Evolutionary conservation across 2,329 filamentous ascomycete species (phyloP).

Genomic region (Phialophora tarda): DNA sequence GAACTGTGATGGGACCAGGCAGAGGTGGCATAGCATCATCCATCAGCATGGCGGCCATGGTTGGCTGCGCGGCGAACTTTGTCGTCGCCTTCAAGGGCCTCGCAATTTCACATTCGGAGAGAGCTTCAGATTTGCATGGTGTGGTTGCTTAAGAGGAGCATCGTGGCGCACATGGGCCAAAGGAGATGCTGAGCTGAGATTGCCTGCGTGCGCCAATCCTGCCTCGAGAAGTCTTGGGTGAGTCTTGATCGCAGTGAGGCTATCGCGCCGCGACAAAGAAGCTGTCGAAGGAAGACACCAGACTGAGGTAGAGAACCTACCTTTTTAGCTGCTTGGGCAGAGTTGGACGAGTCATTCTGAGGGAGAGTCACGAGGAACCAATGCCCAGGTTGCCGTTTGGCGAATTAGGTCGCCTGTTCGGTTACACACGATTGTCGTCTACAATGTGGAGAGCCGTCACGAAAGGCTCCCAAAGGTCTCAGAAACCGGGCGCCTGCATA

Average conservation of each 20-base stretch:
- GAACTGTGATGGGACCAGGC: slow-evolving; percentile 31
- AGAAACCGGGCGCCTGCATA: slow-evolving; percentile 18
- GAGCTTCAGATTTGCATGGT: not conserved
- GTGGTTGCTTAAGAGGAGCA: not conserved
- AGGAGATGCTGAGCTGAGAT: not conserved
- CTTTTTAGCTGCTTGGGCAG: slow-evolving; percentile 4
- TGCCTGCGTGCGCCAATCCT: not conserved
- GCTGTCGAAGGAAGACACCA: not conserved
- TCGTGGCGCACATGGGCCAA: not conserved
- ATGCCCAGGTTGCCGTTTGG: slow-evolving; percentile 1
- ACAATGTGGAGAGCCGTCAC: slow-evolving; percentile 3
- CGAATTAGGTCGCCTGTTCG: slow-evolving; percentile 3
- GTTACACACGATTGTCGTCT: not conserved
- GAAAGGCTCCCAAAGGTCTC: slow-evolving; percentile 12
- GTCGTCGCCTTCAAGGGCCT: not conserved
- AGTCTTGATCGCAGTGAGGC: not conserved
- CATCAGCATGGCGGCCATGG: slow-evolving; percentile 14
- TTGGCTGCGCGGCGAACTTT: not conserved
- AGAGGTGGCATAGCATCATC: slow-evolving; percentile 21
- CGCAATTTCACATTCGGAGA: not conserved
- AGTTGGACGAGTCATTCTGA: not conserved
- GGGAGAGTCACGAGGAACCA: slow-evolving; percentile 13
- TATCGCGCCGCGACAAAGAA: not conserved
- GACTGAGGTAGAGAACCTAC: slow-evolving; percentile 13
- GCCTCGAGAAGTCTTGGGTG: not conserved